These are phyloP conservation scores for Postia placenta DNA, from an alignment of 768 basidiomycete species.

Conservation along the genomic window DNA sequence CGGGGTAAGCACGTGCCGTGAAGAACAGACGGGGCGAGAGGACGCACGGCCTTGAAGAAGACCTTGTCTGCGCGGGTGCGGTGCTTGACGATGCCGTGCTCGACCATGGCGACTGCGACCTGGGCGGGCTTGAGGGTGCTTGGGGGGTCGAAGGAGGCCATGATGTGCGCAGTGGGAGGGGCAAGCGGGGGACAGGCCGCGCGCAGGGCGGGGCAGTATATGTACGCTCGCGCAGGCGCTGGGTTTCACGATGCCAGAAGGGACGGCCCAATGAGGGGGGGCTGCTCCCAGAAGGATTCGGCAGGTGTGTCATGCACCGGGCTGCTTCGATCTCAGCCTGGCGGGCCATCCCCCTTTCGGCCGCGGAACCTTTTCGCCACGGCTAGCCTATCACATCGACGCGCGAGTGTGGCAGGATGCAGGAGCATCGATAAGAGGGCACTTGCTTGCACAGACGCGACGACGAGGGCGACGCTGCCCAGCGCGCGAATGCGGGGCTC, in stretches of 20 bases:
- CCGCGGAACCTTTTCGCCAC: no score
- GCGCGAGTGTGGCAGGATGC: no score
- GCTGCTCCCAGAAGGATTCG: no score
- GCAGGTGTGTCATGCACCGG: no score
- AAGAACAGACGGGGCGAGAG: not conserved
- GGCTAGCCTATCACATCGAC: no score
- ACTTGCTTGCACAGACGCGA: no score
- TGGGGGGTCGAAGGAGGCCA: conserved; percentile 17
- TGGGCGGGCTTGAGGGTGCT: conserved; percentile 53
- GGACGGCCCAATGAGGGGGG: not conserved
- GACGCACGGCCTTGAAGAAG: conserved; percentile 63
- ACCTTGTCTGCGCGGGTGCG: conserved; percentile 51
- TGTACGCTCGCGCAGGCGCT: not conserved
- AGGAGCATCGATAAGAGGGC: no score
- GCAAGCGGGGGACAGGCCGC: not conserved
- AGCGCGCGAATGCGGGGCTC: not conserved
- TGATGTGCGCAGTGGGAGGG: not conserved
- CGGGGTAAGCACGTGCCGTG: not conserved
- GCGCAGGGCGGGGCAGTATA: not conserved
- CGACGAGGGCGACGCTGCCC: no score
- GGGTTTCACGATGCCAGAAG: not conserved
- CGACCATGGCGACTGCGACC: conserved; percentile 52
- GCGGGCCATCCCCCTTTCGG: no score
- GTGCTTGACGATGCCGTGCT: conserved; percentile 57
- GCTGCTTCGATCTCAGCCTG: no score